Base-by-base conservation (phyloP, 352 stramenopile species). In the Globisporangium nagaii region DNA sequence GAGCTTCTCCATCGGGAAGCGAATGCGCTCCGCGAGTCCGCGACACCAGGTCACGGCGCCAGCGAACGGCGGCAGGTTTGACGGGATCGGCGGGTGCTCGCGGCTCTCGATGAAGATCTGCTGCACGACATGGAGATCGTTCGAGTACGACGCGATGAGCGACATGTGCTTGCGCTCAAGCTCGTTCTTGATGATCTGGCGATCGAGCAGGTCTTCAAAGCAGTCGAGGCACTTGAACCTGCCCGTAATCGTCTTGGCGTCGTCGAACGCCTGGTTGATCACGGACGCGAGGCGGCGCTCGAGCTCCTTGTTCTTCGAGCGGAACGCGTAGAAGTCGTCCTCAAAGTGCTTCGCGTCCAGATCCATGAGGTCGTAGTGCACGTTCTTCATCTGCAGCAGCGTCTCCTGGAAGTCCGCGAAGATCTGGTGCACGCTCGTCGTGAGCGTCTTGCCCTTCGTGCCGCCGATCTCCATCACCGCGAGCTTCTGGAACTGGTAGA, bases 401-500 rank as follows among this genome's bases (percentile, higher is more conserved):
- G 87, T 90, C 20, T 89, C 82, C 24, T 87, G 71, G 37, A 97
- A 97, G 45, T 97, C 88, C 0, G 68, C 62, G 44, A 84, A 86
- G 51, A 97, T 97, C 56, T 97, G 88, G 34, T 85, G 73, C 28
- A 97, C 79, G 44, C 75, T 95, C 0, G 86, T 93, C 2, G 89
- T 96, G 3, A 97, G 61, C 15, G 85, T 96, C 63, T 97, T 97
- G 11, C 90, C 89, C 58, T 97, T 97, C 4, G 89, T 97, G 0
- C 90, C 90, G 15, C 90, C 90, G 27, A 97, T 88, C 50, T 97
- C 89, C 65, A 97, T 92, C 13, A 75, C 73, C 0, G 71, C 69
- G 9, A 97, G 75, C 40, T 96, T 95, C 35, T 82, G 70, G 54
- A 97, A 97, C 63, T 96, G 86, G 22, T 76, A 73, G 52, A 96